A percentile compares a stretch with the other conserved stretches of the same genome.
These are phyloP conservation scores for Umbelopsis ramanniana DNA, from an alignment of 192 early-diverging fungal species.

Conservation along the genomic window DNA sequence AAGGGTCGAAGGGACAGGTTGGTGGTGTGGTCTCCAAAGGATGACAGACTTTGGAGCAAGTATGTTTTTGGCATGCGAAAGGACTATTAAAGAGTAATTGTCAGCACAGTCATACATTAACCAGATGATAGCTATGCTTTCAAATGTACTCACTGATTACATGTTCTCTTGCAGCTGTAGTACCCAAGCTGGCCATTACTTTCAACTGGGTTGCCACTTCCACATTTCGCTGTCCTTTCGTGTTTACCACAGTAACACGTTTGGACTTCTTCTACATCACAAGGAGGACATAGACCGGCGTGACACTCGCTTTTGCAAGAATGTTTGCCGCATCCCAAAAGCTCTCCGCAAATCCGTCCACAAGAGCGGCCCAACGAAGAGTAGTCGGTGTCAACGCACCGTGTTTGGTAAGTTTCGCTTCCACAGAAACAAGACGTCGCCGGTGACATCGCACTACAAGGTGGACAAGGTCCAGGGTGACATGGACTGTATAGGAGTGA, in stretches of 20 bases:
- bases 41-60: slow-evolving; percentile 59
- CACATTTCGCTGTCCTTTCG: slow-evolving; percentile 60
- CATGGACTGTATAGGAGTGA: slow-evolving; percentile 57
- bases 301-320: slow-evolving; percentile 70
- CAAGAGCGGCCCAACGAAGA: slow-evolving; percentile 71
- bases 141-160: slow-evolving; percentile 44
- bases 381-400: slow-evolving; percentile 79
- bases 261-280: slow-evolving; percentile 56
- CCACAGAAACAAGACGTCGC: slow-evolving; percentile 86
- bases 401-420: slow-evolving; percentile 58
- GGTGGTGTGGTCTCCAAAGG: slow-evolving; percentile 42
- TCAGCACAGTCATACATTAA: neutral
- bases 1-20: slow-evolving; percentile 59
- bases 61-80: slow-evolving; percentile 57
- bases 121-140: neutral
- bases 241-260: slow-evolving; percentile 73
- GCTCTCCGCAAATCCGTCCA: slow-evolving; percentile 66
- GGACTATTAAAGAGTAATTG: slow-evolving; percentile 31
- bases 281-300: slow-evolving; percentile 69
- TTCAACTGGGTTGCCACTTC: slow-evolving; percentile 52
- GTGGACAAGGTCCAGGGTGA: slow-evolving; percentile 94
- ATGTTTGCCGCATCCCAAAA: slow-evolving; percentile 76
- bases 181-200: slow-evolving; percentile 48
- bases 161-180: slow-evolving; percentile 56
- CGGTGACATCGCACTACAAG: slow-evolving; percentile 82